These are phyloP conservation scores for Russula virescens DNA, from an alignment of 768 basidiomycete genomes.

Conservation along the genomic window DNA sequence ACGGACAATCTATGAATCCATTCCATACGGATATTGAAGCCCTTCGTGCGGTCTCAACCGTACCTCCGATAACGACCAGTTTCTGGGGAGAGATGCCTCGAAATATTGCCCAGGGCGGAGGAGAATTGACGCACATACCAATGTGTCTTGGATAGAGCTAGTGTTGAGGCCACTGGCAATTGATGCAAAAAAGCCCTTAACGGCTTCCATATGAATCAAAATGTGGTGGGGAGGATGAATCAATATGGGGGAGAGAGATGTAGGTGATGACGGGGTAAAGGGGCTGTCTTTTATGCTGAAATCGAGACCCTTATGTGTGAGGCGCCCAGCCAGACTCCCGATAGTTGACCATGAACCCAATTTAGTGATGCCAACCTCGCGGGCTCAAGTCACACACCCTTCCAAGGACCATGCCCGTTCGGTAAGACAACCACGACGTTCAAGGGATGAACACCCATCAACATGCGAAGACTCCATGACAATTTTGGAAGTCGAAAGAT, in stretches of 20 bases:
- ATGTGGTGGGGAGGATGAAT: slow-evolving; percentile 19
- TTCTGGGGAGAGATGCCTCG: slow-evolving; percentile 44
- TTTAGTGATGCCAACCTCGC: background rate
- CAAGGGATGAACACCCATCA: slow-evolving; percentile 9
- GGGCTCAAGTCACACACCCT: background rate
- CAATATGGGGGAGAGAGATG: slow-evolving; percentile 16
- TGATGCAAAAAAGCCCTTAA: slow-evolving; percentile 69
- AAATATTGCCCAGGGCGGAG: background rate
- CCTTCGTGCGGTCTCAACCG: slow-evolving; percentile 78
- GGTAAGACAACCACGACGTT: slow-evolving; percentile 10
- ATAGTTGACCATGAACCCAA: background rate
- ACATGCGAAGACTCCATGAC: slow-evolving; percentile 17
- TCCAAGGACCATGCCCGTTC: slow-evolving; percentile 9
- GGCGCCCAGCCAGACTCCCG: background rate
- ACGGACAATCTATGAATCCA: slow-evolving; percentile 80
- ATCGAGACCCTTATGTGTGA: no score
- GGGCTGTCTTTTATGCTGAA: slow-evolving; percentile 25
- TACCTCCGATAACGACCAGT: slow-evolving; percentile 86
- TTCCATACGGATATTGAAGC: slow-evolving; percentile 84
- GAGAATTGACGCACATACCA: slow-evolving; percentile 40
- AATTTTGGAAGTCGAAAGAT: background rate
- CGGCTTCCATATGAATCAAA: slow-evolving; percentile 49
- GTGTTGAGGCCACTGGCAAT: slow-evolving; percentile 47
- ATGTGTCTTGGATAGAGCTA: slow-evolving; percentile 69
- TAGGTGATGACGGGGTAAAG: slow-evolving; percentile 13